Conservation (phyloP, 768 basidiomycete genomes). For the Tulasnella sp. region DNA sequence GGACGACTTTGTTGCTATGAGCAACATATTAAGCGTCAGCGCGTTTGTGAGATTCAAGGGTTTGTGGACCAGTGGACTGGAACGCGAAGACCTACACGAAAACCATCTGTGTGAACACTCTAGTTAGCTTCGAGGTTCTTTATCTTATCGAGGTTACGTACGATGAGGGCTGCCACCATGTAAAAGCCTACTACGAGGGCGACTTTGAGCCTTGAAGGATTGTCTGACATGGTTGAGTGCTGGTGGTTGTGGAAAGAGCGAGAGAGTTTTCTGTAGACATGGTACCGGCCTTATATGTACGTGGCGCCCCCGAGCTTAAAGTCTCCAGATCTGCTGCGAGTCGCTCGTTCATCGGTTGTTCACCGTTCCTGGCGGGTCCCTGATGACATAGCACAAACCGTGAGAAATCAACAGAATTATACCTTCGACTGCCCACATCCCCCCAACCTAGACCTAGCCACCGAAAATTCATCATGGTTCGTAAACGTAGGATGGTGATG, state of each 20-base stretch:
- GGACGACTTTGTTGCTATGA: constrained; percentile 64
- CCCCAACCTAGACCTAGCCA: no score
- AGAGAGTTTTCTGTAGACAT: background rate
- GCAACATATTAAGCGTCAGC: background rate
- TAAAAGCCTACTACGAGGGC: constrained; percentile 70
- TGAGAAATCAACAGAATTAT: constrained; percentile 16
- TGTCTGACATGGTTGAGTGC: constrained; percentile 7
- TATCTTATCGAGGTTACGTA: constrained; percentile 35
- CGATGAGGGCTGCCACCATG: constrained; percentile 66
- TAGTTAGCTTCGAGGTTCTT: background rate
- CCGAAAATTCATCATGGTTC: background rate
- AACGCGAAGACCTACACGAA: constrained; percentile 35
- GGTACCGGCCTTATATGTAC: background rate
- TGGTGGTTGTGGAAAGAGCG: background rate
- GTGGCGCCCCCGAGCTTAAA: background rate
- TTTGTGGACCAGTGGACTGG: constrained; percentile 18
- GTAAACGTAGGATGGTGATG: background rate
- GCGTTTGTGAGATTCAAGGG: background rate
- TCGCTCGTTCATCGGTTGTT: background rate
- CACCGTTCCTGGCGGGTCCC: background rate
- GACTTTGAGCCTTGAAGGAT: constrained; percentile 35
- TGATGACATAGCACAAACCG: constrained; percentile 5
- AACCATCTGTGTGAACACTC: constrained; percentile 38
- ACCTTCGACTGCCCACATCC: background rate
- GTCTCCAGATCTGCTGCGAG: background rate